Base-by-base conservation (phyloP, 495 filamentous ascomycete genomes). In the Lasiosphaeris hirsuta region DNA sequence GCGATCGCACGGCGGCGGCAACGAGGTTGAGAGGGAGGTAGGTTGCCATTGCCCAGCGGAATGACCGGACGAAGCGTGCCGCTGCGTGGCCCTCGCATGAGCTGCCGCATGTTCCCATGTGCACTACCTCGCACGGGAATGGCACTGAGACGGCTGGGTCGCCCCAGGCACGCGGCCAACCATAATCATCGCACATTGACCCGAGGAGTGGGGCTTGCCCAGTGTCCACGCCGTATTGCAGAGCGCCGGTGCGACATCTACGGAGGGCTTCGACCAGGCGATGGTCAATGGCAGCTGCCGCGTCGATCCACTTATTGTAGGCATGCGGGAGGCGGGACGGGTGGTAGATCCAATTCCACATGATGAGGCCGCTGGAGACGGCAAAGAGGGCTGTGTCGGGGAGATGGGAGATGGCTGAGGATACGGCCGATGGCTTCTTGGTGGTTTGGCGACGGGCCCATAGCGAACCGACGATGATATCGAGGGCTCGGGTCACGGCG, bases 321-420 rank as follows among this genome's bases (percentile, higher is more conserved):
- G 86, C 78, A 36, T 69, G 80, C 10, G 90, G 90, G 5, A 96
- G 74, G 47, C 83, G 78, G 39, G 81, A 74, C 0, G 90, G 89
- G 3, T 67, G 61, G 75, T 93, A 96, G 63, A 96, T 86, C 89
- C 89, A 96, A 15, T 89, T 81, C 86, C 90, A 92, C 90, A 96
- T 97, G 47, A 97, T 85, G 3, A 90, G 72, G n/a, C 84, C 87
- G 44, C 84, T 83, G 60, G 87, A 92, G 52, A 81, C 63, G 15
- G 90, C 84, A 67, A 97, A 97, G 5, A 93, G 66, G 9, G 80
- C 72, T n/a, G 89, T 81, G 65, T 92, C 89, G 30, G 83, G 74
- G 39, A 85, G 64, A 14, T 69, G 72, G 7, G 83, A 78, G 36
- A 85, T 63, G 34, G 80, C 44, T 7, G 30, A 77, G 42, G 65